These are phyloP conservation scores for Globisporangium paddicum DNA, from an alignment of 352 stramenopile genomes.

Conservation along the genomic window DNA sequence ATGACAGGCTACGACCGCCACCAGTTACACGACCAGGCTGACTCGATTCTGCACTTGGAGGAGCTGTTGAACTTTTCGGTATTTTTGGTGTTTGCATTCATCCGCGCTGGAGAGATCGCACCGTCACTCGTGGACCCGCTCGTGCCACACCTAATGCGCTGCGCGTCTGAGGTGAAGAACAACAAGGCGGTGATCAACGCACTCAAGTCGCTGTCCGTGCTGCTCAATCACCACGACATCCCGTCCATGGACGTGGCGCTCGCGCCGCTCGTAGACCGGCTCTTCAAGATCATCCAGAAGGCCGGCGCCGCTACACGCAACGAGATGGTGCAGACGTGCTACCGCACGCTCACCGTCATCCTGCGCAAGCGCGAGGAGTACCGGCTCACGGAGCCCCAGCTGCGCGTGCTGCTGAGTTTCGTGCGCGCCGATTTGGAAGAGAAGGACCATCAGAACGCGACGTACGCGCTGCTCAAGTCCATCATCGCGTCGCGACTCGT, in stretches of 20 bases:
- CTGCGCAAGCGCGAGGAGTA: slow-evolving; percentile 64
- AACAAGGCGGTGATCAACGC: slow-evolving; percentile 89
- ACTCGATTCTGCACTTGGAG: slow-evolving; percentile 64
- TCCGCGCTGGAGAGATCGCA: slow-evolving; percentile 28
- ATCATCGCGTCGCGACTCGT: slow-evolving; percentile 90
- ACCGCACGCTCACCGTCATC: slow-evolving; percentile 90
- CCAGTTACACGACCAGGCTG: slow-evolving; percentile 40
- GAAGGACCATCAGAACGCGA: slow-evolving; percentile 94
- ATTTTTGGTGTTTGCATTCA: slow-evolving; percentile 73
- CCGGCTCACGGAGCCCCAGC: slow-evolving; percentile 61
- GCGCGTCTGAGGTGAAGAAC: slow-evolving; percentile 88
- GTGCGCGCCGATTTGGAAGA: slow-evolving; percentile 90
- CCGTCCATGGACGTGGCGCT: slow-evolving; percentile 85
- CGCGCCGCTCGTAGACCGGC: slow-evolving; percentile 80
- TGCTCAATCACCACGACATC: slow-evolving; percentile 86
- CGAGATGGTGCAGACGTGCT: slow-evolving; percentile 95
- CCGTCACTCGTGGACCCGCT: slow-evolving; percentile 88
- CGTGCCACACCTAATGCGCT: slow-evolving; percentile 89
- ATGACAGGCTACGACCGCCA: slow-evolving; percentile 83
- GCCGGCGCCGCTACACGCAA: slow-evolving; percentile 89
- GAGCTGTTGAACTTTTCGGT: slow-evolving; percentile 86
- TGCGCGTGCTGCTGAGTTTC: slow-evolving; percentile 90
- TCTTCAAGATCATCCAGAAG: slow-evolving; percentile 91
- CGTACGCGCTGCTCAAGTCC: slow-evolving; percentile 91
- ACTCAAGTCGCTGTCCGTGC: slow-evolving; percentile 89